Evolutionary conservation across 257 asterid genomes (phyloP).

Genomic region (Jacaranda copaia): DNA sequence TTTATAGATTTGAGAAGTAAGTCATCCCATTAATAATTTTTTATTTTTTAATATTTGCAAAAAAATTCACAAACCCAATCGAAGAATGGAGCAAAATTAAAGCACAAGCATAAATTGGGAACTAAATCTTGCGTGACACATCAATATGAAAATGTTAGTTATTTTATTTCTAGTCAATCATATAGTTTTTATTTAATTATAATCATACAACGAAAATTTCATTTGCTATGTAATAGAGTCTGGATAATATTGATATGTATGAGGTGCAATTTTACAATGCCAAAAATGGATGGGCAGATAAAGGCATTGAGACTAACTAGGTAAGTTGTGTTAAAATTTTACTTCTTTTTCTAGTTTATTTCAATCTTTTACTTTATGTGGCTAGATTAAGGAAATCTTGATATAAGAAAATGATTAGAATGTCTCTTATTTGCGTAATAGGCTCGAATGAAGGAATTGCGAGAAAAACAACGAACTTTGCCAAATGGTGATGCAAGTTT

Average conservation of each 20-base stretch:
- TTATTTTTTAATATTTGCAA: background rate
- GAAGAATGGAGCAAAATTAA: background rate
- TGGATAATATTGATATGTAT: background rate
- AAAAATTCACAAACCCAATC: slow-evolving; percentile 1
- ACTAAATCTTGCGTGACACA: background rate
- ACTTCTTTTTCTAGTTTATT: background rate
- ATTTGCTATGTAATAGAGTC: background rate
- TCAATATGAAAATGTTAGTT: background rate
- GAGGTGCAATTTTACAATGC: background rate
- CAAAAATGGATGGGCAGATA: background rate
- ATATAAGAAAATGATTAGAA: background rate
- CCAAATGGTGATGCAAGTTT: background rate
- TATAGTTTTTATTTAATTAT: background rate
- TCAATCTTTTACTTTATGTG: background rate
- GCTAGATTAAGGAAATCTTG: background rate
- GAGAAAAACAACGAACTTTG: background rate
- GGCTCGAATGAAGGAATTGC: background rate
- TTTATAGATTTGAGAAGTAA: background rate
- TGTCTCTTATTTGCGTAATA: background rate
- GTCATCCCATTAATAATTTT: background rate
- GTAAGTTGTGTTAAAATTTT: background rate
- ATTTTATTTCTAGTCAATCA: background rate
- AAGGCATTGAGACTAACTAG: background rate
- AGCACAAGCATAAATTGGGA: background rate
- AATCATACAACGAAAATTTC: background rate